phyloP scores from a whole-genome alignment of 2,329 filamentous ascomycete genomes.

The Biscogniauxia sp. region DNA sequence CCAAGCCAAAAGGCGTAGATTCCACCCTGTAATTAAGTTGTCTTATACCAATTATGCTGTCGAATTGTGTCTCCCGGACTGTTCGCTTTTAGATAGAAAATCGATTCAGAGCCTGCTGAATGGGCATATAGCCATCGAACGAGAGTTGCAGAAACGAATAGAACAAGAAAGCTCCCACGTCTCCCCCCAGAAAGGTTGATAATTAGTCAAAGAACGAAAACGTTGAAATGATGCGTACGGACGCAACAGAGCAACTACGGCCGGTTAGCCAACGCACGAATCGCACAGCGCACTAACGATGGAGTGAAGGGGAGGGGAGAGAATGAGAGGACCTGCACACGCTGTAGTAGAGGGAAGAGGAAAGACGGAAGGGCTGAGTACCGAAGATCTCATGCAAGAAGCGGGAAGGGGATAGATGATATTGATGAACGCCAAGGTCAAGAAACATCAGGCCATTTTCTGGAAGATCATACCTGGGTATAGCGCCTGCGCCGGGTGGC shows the following conservation, averaged over 20 bases:
- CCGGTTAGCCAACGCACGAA: slow-evolving; percentile 37
- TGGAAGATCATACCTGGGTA: slow-evolving; percentile 44
- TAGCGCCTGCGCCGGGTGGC: slow-evolving; percentile 35
- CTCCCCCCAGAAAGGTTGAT: slow-evolving; percentile 5
- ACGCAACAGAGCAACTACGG: slow-evolving; percentile 23
- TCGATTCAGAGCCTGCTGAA: slow-evolving; percentile 58
- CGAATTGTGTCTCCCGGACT: slow-evolving; percentile 16
- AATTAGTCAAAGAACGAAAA: slow-evolving; percentile 18
- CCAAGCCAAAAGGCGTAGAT: slow-evolving; percentile 16
- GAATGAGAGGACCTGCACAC: slow-evolving; percentile 12
- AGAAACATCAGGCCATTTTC: slow-evolving; percentile 40
- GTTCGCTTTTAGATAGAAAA: slow-evolving; percentile 8
- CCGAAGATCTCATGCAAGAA: slow-evolving; percentile 31
- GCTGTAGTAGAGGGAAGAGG: slow-evolving; percentile 20
- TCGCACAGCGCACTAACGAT: slow-evolving; percentile 29
- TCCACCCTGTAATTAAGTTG: slow-evolving; percentile 8
- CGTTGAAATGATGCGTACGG: slow-evolving; percentile 35
- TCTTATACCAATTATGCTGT: slow-evolving; percentile 18
- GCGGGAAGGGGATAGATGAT: slow-evolving; percentile 34
- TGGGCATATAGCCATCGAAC: slow-evolving; percentile 33
- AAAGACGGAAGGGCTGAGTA: slow-evolving; percentile 23
- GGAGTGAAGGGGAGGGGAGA: slow-evolving; percentile 14
- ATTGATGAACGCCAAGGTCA: slow-evolving; percentile 31
- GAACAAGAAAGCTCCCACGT: slow-evolving; percentile 1
- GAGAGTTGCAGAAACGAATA: slow-evolving; percentile 1